Evolutionary conservation across 345 rosid genomes (phyloP), one percentile per base, ranked within the genome.

Genomic region (Eucalyptus sp.): DNA sequence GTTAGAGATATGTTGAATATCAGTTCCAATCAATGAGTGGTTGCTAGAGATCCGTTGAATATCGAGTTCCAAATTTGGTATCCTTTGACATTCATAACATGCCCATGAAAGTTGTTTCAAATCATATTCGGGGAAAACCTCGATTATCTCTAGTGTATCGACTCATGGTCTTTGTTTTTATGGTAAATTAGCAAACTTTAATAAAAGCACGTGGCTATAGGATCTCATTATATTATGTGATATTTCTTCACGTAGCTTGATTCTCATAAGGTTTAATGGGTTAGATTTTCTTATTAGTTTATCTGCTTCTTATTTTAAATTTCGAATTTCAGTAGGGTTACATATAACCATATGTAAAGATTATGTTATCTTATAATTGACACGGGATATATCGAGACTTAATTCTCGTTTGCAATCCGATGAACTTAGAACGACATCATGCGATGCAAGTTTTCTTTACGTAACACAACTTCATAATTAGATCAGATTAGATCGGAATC

Each of bases 11-110:
- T 2, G 25, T 52, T 20, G 5, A 20, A 18, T 18, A 52, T 52
- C 10, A 7, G 7, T 52, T 18, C 2, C 0, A 7, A 4, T 3
- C 58, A 52, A 18, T 52, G 0, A 52, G 4, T 1, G 0, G 3
- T 52, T 1, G 24, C 10, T 52, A 52, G 4, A 52, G 8, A 52
- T 52, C 0, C 8, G 1, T 18, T 18, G 2, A 52, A 52, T 52
- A 52, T 52, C 4, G 1, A 52, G 10, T 52, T 52, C 10, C 25
- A 20, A 52, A 52, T 52, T 52, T 52, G 0, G 0, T 0, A 18
- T 52, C 58, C 5, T 52, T 52, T 20, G 25, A 52, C 1, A 52
- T 52, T 27, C 7, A 62, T 1, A 3, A 62, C 33, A 62, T 62
- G 33, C 3, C 6, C 2, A 2, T 13, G 31, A 29, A 13, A 29